Conservation (phyloP, 768 basidiomycete genomes). For the Pleurotus cornucopiae region DNA sequence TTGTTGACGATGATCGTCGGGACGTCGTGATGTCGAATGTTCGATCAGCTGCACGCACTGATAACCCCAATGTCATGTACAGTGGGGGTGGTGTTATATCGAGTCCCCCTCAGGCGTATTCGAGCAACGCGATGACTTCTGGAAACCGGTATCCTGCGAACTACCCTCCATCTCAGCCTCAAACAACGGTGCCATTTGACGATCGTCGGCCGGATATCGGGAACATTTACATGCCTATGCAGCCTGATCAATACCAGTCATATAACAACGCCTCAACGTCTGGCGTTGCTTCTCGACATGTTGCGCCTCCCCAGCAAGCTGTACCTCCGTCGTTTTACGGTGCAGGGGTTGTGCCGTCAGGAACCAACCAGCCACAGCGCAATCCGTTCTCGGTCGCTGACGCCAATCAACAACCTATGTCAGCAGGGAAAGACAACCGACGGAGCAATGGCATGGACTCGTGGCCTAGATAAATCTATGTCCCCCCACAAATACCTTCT, state of each 20-base stretch:
- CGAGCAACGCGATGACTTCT: constrained; percentile 44
- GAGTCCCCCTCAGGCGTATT: constrained; percentile 73
- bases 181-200: constrained; percentile 47
- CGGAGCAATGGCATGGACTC: constrained; percentile 65
- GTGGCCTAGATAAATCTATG: constrained; percentile 61
- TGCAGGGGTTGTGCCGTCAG: constrained; percentile 49
- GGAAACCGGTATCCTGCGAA: constrained; percentile 59
- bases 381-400: constrained; percentile 21
- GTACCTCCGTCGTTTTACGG: constrained; percentile 70
- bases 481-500: neutral
- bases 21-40: constrained; percentile 84
- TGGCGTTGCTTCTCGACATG: constrained; percentile 33
- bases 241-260: constrained; percentile 71
- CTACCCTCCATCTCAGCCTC: constrained; percentile 42
- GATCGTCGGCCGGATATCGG: constrained; percentile 64
- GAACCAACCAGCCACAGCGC: constrained; percentile 26
- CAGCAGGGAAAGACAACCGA: constrained; percentile 49
- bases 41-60: constrained; percentile 55
- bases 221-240: constrained; percentile 75
- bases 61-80: constrained; percentile 40
- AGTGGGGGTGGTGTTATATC: constrained; percentile 51
- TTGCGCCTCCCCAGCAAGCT: constrained; percentile 46
- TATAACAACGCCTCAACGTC: constrained; percentile 36
- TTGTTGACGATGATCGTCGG: constrained; percentile 59
- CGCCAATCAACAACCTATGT: constrained; percentile 30